Conservation (phyloP, 2,329 filamentous ascomycete genomes). For the Colletotrichum sp. region DNA sequence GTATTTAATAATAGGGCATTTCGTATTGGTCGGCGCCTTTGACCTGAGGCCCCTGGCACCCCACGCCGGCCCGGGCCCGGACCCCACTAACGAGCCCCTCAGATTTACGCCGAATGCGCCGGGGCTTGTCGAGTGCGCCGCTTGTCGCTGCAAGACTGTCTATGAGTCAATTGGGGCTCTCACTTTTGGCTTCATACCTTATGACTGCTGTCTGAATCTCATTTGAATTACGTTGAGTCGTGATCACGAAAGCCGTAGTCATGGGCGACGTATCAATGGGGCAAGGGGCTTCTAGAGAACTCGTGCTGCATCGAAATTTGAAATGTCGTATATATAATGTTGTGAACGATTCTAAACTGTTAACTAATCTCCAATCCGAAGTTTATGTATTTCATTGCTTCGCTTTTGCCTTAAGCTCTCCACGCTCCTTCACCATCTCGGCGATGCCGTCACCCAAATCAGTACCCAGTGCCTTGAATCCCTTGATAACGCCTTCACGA, state of each 20-base stretch:
- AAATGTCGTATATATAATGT: neutral
- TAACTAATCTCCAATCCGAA: neutral
- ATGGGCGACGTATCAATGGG: neutral
- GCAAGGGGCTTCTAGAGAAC: neutral
- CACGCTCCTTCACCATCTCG: conserved; percentile 33
- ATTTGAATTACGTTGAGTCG: neutral
- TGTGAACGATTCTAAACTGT: neutral
- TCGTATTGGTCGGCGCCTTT: neutral
- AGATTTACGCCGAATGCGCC: neutral
- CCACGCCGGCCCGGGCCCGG: neutral
- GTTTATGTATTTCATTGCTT: neutral
- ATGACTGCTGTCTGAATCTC: neutral
- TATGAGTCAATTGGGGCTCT: neutral
- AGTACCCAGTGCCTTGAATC: conserved; percentile 48
- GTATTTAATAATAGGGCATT: neutral
- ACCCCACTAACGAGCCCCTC: neutral
- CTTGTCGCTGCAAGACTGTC: neutral
- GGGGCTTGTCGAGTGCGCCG: neutral
- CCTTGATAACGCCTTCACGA: conserved; percentile 59
- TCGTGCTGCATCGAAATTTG: neutral
- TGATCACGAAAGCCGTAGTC: neutral
- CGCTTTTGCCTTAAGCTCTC: conserved; percentile 28
- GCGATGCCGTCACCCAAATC: conserved; percentile 35
- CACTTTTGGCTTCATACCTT: neutral
- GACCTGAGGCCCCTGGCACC: neutral